Percentiles rank a stretch among this genome's conserved stretches.
phyloP scores from a whole-genome alignment of 2,329 filamentous ascomycete genomes.

The Pseudogymnoascus sp. region DNA sequence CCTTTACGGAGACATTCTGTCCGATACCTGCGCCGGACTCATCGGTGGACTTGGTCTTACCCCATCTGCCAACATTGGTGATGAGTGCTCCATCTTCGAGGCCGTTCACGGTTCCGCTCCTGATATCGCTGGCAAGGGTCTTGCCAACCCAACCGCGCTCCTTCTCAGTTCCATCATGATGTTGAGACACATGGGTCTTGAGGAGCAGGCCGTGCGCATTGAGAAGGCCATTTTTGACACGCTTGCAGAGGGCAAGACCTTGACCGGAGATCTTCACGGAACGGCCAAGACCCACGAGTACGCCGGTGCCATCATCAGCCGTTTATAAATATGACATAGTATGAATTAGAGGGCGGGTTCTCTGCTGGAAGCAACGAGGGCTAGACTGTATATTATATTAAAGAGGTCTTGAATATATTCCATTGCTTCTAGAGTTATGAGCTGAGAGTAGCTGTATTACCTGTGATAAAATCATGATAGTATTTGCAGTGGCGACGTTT shows the following conservation, averaged over 20 bases:
- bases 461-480: background rate
- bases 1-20: constrained; percentile 98
- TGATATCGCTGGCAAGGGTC: constrained; percentile 90
- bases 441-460: background rate
- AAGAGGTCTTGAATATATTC: constrained; percentile 16
- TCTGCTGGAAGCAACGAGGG: background rate
- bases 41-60: constrained; percentile 97
- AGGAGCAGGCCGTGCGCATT: constrained; percentile 75
- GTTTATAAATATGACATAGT: constrained; percentile 30
- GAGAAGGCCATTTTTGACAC: constrained; percentile 94
- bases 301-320: constrained; percentile 75
- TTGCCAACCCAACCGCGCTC: constrained; percentile 95
- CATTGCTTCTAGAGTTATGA: background rate
- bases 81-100: constrained; percentile 99
- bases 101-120: constrained; percentile 96
- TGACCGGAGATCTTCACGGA: constrained; percentile 94
- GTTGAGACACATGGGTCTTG: constrained; percentile 95
- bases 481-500: background rate
- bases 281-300: constrained; percentile 96
- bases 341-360: background rate
- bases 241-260: constrained; percentile 87
- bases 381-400: constrained; percentile 26
- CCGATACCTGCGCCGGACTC: constrained; percentile 97
- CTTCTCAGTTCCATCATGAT: constrained; percentile 98
- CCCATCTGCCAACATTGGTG: constrained; percentile 96